These are phyloP conservation scores for Climacium dendroides DNA, from an alignment of 225 moss, liverwort and hornwort species.

Conservation along the genomic window DNA sequence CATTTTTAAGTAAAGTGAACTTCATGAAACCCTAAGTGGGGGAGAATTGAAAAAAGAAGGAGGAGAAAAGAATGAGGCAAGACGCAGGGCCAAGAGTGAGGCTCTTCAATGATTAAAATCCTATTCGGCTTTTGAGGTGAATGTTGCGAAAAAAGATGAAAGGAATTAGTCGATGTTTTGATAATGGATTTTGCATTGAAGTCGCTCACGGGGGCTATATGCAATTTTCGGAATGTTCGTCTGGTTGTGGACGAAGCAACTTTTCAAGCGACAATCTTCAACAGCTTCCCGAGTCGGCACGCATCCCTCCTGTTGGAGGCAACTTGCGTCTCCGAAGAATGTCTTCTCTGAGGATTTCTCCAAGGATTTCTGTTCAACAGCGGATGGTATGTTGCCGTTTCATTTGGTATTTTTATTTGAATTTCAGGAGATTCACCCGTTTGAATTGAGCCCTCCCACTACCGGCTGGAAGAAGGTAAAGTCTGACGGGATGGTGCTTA, in stretches of 20 bases:
- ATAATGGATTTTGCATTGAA: neutral
- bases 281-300: neutral
- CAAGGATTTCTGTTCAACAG: neutral
- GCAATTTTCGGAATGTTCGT: neutral
- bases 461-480: neutral
- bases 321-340: neutral
- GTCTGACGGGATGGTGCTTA: neutral
- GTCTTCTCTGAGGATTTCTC: neutral
- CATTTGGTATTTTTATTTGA: neutral
- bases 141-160: neutral
- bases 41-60: neutral
- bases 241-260: slow-evolving; percentile 12
- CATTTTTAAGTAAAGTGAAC: neutral
- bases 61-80: neutral
- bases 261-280: neutral
- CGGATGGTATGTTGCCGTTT: slow-evolving; percentile 6
- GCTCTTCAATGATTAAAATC: neutral
- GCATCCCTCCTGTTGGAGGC: neutral
- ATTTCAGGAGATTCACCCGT: neutral
- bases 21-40: neutral
- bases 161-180: neutral
- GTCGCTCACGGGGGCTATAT: neutral
- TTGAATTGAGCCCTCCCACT: neutral
- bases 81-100: neutral
- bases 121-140: neutral